Evolutionary conservation across 306 rosid genomes (phyloP), one percentile per base, ranked within the genome.

Genomic region (Boehmeria nivea): DNA sequence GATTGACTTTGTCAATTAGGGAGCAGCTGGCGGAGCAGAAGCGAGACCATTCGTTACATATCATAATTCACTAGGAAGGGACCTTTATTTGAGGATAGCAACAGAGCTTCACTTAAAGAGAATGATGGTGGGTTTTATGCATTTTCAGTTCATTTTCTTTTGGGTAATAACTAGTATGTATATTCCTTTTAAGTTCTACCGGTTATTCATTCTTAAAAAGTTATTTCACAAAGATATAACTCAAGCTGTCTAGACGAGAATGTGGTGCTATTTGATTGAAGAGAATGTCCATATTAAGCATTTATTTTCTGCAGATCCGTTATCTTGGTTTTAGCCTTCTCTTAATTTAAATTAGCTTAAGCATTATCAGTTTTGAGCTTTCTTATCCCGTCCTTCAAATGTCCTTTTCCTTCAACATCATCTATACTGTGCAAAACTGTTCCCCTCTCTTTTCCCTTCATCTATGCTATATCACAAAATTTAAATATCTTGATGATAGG

Each of bases 21-120:
- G 95, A 63, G 89, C 89, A 72, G 96, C 95, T 71, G 96, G 99
- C 64, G 96, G 95, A 45, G 99, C 99, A 2, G 96, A 91, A 77
- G 96, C 99, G 47, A 82, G 99, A 71, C 99, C 99, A 49, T 91
- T 91, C 71, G 83, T 91, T 64, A 91, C 99, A 54, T 70, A 80
- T 77, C 99, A 91, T 57, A 91, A 87, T 77, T 87, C 95, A 54
- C 86, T 91, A 27, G 93, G 83, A 69, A 87, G 98, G 69, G 96
- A 87, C 73, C 85, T 91, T 23, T 91, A 84, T 75, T 69, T 91
- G 76, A 87, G 98, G 75, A 87, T 91, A 76, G 98, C 98, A 3
- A 87, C 98, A 22, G 98, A 91, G 72, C 85, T 91, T 51, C 98
- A 91, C 73, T 75, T 91, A 51, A 91, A 87, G 85, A 87, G 96